A percentile compares a stretch with the other conserved stretches of the same genome.
Evolutionary conservation across 345 rosid genomes (phyloP).

Genomic region (Theobroma cacao): DNA sequence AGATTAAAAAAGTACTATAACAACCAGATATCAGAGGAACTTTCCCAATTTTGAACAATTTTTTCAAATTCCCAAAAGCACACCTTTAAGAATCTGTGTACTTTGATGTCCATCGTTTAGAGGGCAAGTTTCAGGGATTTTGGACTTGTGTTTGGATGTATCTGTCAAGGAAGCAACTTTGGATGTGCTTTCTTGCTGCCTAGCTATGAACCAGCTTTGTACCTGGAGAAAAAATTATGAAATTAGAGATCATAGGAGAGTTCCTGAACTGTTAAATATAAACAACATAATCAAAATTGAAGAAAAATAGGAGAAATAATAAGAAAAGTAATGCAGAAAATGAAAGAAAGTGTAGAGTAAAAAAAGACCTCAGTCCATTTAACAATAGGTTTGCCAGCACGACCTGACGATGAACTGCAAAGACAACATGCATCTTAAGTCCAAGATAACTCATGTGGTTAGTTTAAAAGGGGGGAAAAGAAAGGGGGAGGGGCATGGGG

Average conservation of each 20-base stretch:
- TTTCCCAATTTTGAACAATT: neutral
- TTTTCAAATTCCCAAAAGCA: neutral
- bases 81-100: constrained; percentile 39
- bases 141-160: constrained; percentile 25
- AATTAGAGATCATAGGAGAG: neutral
- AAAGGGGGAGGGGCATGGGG: neutral
- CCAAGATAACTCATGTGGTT: neutral
- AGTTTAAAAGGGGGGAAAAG: neutral
- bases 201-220: constrained; percentile 43
- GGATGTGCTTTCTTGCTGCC: constrained; percentile 26
- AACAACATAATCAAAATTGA: neutral
- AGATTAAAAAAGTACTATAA: neutral
- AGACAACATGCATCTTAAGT: neutral
- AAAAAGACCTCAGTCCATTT: constrained; percentile 59
- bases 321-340: neutral
- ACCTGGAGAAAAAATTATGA: constrained; percentile 31
- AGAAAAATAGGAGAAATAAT: neutral
- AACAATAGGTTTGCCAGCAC: constrained; percentile 65
- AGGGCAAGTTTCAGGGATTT: constrained; percentile 22
- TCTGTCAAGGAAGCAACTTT: constrained; percentile 32
- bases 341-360: neutral
- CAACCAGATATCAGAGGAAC: neutral
- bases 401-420: constrained; percentile 61
- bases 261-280: neutral
- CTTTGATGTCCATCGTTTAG: constrained; percentile 26